Evolutionary conservation across 306 rosid species (phyloP).

Genomic region (Acacia melanoxylon): DNA sequence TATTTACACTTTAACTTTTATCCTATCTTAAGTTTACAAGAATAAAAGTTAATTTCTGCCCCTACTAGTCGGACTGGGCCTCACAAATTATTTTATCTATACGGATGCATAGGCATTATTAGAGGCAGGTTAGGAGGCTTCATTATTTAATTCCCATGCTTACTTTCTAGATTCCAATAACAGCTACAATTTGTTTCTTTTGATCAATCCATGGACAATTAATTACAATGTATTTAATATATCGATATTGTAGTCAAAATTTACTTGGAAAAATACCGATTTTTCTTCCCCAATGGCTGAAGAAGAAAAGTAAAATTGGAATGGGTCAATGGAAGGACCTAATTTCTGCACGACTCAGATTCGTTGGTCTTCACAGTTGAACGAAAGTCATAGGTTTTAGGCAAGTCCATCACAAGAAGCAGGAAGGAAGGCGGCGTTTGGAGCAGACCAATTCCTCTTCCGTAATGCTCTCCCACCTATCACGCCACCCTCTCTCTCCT

Average conservation of each 20-base stretch:
- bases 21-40: no score
- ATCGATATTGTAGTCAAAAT: neutral
- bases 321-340: neutral
- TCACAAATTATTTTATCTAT: no score
- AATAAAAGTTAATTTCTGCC: fast-evolving
- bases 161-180: neutral
- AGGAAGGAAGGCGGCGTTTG: constrained; percentile 28
- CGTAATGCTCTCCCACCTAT: neutral
- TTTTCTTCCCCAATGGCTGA: no score
- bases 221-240: neutral
- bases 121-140: neutral
- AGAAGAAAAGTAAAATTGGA: neutral
- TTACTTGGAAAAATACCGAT: neutral
- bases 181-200: neutral
- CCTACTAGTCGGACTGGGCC: no score
- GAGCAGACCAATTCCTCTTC: neutral
- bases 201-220: neutral
- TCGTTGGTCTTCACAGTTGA: neutral
- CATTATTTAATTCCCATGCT: no score
- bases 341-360: neutral
- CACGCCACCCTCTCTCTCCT: neutral
- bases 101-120: neutral
- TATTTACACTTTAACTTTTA: no score
- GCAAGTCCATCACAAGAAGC: neutral
- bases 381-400: neutral